A percentile compares a stretch with the other conserved stretches of the same genome.
These are phyloP conservation scores for Candida saitoana DNA, from an alignment of 805 yeast species.

Conservation along the genomic window DNA sequence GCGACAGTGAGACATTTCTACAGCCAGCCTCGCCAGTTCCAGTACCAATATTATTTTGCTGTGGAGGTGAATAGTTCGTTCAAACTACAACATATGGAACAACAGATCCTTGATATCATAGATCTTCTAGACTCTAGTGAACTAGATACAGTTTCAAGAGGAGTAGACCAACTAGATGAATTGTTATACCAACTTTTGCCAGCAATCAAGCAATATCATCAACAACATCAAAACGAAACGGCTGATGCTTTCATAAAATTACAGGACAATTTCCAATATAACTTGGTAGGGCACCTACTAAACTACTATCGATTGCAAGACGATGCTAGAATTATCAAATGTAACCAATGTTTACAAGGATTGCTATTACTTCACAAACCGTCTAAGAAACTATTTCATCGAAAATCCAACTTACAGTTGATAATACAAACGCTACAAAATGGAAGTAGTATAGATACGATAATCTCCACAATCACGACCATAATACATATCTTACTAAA, in stretches of 20 bases:
- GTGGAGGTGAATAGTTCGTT: neutral
- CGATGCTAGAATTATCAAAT: neutral
- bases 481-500: slow-evolving; percentile 57
- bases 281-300: slow-evolving; percentile 35
- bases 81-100: no score
- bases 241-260: slow-evolving; percentile 30
- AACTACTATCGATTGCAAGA: slow-evolving; percentile 5
- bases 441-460: slow-evolving; percentile 13
- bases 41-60: no score
- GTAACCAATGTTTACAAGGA: slow-evolving; percentile 51
- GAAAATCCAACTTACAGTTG: slow-evolving; percentile 36
- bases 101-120: neutral
- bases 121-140: slow-evolving; percentile 1
- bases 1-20: no score
- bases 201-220: slow-evolving; percentile 9
- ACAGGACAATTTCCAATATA: slow-evolving; percentile 54
- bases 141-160: neutral
- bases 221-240: slow-evolving; percentile 3
- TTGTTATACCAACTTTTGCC: slow-evolving; percentile 10
- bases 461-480: slow-evolving; percentile 45
- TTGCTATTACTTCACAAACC: slow-evolving; percentile 54
- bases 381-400: slow-evolving; percentile 47
- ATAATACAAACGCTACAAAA: slow-evolving; percentile 23
- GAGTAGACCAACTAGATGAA: slow-evolving; percentile 5
- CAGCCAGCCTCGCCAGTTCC: no score